Percentiles rank a stretch among this genome's conserved stretches.
phyloP scores from a whole-genome alignment of 2,329 filamentous ascomycete species.

The Furcasterigmium sp. region DNA sequence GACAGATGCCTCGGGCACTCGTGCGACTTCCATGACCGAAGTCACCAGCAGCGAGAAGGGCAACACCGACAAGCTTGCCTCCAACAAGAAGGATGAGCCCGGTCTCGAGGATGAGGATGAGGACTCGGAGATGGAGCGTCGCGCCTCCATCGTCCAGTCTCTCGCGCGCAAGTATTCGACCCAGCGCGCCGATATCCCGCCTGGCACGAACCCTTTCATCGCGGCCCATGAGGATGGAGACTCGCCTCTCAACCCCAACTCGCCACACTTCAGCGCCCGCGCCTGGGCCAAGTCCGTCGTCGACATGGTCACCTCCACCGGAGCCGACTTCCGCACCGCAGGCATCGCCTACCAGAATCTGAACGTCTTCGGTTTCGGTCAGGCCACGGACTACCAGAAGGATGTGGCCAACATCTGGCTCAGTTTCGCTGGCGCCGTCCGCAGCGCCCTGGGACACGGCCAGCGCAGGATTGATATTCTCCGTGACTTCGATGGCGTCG shows the following conservation, averaged over 20 bases:
- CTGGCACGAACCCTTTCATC: constrained; percentile 44
- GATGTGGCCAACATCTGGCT: constrained; percentile 59
- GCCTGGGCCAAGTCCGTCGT: constrained; percentile 59
- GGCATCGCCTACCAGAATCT: constrained; percentile 64
- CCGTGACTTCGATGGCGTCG: constrained; percentile 61
- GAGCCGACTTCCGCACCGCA: constrained; percentile 51
- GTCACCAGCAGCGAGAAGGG: constrained; percentile 19
- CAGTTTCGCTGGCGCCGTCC: constrained; percentile 34
- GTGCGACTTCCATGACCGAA: constrained; percentile 30
- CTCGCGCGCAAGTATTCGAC: constrained; percentile 51
- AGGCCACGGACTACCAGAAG: constrained; percentile 66
- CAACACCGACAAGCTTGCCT: constrained; percentile 8
- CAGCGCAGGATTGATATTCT: constrained; percentile 62
- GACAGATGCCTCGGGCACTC: constrained; percentile 23
- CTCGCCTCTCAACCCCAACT: constrained; percentile 49
- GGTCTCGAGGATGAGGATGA: constrained; percentile 24
- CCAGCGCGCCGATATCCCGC: constrained; percentile 29
- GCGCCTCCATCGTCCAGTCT: constrained; percentile 48
- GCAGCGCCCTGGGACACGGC: constrained; percentile 46
- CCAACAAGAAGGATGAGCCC: constrained; percentile 4
- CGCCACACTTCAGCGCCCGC: constrained; percentile 46
- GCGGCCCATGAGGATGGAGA: constrained; percentile 35
- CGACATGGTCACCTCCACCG: constrained; percentile 44
- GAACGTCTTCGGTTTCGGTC: constrained; percentile 63
- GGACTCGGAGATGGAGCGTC: constrained; percentile 41